Conservation (phyloP, 1,139 yeast species). For the Pichia sp. region DNA sequence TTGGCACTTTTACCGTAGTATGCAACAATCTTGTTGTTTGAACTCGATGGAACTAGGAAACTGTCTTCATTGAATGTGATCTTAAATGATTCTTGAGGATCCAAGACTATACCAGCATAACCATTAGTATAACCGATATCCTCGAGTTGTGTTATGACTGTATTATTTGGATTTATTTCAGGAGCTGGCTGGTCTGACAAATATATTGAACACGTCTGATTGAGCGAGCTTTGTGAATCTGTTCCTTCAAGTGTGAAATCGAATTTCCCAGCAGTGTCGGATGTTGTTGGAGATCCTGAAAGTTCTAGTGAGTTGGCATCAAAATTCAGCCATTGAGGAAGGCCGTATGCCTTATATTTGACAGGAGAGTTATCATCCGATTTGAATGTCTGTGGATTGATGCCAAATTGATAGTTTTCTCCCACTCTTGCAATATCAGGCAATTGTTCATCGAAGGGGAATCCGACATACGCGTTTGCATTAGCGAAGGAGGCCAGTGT, state of each 20-base stretch:
- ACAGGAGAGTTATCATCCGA: constrained; percentile 39
- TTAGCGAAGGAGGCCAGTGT: too few species aligned
- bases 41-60: constrained; percentile 41
- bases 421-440: constrained; percentile 82
- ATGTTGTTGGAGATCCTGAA: constrained; percentile 54
- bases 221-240: constrained; percentile 44
- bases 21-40: constrained; percentile 45
- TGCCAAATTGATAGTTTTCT: constrained; percentile 54
- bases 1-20: constrained; percentile 80
- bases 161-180: constrained; percentile 32
- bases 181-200: constrained; percentile 45
- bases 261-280: constrained; percentile 37
- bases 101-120: constrained; percentile 60
- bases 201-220: constrained; percentile 44
- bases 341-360: constrained; percentile 44
- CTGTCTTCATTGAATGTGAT: constrained; percentile 54
- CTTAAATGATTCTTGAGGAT: constrained; percentile 59
- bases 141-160: constrained; percentile 45
- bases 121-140: constrained; percentile 67
- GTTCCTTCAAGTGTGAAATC: constrained; percentile 51
- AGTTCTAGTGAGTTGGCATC: constrained; percentile 56
- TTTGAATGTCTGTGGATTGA: constrained; percentile 66
- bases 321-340: constrained; percentile 76
- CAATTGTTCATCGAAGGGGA: constrained; percentile 73
- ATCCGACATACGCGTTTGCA: constrained; percentile 50